Conservation (phyloP, 225 moss, liverwort and hornwort species). For the Straminergon stramineum region DNA sequence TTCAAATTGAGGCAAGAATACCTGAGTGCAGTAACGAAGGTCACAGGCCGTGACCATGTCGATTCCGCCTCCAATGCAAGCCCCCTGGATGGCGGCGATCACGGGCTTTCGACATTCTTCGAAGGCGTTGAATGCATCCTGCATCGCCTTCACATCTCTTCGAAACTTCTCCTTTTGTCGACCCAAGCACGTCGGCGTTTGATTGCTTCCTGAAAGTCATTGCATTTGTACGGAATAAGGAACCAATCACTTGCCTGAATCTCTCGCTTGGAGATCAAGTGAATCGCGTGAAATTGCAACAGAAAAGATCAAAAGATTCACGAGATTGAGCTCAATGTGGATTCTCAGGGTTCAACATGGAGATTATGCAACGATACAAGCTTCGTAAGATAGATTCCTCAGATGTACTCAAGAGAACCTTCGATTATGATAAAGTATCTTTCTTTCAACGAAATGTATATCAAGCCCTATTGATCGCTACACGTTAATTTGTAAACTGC, state of each 20-base stretch:
- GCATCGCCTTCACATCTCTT: constrained; percentile 54
- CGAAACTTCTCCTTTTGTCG: constrained; percentile 53
- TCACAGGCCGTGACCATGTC: constrained; percentile 73
- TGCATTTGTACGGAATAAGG: neutral
- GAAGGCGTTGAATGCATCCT: constrained; percentile 63
- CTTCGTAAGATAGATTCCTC: neutral
- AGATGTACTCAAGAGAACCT: neutral
- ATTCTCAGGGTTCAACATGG: neutral
- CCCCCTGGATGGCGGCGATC: constrained; percentile 71
- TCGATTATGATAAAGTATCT: neutral
- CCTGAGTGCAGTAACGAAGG: constrained; percentile 72
- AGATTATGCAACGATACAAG: neutral
- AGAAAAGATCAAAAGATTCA: neutral
- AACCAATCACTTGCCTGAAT: neutral
- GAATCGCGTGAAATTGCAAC: neutral
- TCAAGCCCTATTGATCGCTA: neutral
- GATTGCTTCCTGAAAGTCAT: constrained; percentile 7
- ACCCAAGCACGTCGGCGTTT: constrained; percentile 25
- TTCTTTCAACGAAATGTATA: neutral
- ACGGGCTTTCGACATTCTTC: constrained; percentile 88
- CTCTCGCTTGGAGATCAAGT: neutral
- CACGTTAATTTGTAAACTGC: neutral
- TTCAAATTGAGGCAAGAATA: neutral
- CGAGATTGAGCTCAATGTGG: neutral
- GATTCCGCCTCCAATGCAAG: constrained; percentile 76